Percentiles rank a stretch among this genome's conserved stretches.
These are phyloP conservation scores for Paraphoma sp. DNA, from an alignment of 2,329 filamentous ascomycete species.

Conservation along the genomic window DNA sequence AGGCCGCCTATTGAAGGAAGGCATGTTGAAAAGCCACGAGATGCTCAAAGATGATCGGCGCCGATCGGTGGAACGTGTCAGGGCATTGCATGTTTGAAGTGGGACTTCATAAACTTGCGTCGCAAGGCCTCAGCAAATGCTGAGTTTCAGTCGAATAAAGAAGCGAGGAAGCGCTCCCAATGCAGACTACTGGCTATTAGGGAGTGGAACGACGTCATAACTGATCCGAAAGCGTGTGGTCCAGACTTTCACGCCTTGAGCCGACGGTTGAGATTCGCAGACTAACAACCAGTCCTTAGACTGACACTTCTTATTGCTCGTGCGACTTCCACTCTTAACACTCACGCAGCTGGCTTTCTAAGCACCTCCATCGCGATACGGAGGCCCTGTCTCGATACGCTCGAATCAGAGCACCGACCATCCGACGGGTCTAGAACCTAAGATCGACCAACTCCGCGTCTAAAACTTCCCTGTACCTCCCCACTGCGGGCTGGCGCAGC, in stretches of 20 bases:
- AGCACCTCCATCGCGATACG: not conserved
- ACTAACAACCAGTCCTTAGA: not conserved
- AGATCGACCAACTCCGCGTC: conserved; percentile 21
- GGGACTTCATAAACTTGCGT: not conserved
- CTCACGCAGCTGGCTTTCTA: not conserved
- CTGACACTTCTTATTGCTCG: not conserved
- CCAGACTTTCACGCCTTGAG: conserved; percentile 3
- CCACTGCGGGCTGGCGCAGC: conserved; percentile 17
- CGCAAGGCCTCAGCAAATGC: not conserved
- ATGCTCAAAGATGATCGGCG: not conserved
- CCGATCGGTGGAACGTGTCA: not conserved
- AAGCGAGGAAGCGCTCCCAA: conserved; percentile 18
- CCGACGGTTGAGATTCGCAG: conserved; percentile 4
- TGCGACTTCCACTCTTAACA: not conserved
- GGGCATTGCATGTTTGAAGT: not conserved
- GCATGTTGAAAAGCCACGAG: not conserved
- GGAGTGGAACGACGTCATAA: conserved; percentile 20
- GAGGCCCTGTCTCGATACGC: not conserved
- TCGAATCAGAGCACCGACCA: conserved; percentile 3
- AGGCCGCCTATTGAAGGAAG: not conserved
- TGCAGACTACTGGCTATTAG: conserved; percentile 10
- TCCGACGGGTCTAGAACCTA: conserved; percentile 22
- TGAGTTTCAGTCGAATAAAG: conserved; percentile 16
- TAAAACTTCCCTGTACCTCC: conserved; percentile 15
- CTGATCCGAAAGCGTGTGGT: conserved; percentile 11